Base-by-base conservation (phyloP, 164 flowering plant species). In the Macadamia integrifolia region DNA sequence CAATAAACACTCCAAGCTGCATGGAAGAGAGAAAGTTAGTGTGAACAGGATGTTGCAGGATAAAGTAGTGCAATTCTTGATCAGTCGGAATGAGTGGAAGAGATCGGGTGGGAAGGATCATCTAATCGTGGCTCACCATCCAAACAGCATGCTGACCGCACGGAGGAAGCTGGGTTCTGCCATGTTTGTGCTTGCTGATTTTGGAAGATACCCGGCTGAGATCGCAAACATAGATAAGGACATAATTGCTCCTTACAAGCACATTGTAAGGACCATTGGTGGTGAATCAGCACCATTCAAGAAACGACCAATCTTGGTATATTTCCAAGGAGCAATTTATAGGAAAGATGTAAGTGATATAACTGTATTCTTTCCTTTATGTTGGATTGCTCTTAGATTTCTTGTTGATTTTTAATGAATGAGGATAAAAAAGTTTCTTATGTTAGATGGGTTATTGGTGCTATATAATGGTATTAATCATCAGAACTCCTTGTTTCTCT, bases 111-210 rank as follows among this genome's bases (percentile, higher is more conserved):
- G 98, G 61, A 83, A 76, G 75, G 76, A 95, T 75, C 99, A 95
- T 74, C 7, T 92, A 23, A 84, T 94, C 32, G 77, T 94, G 13
- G 97, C 97, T 6, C 99, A 94, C 69, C 99, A 94, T 80, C 99
- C 99, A 18, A 94, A 92, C 71, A 94, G 98, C 75, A 76, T 92
- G 90, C 74, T 88, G 69, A 71, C 71, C 68, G 90, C 86, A 29
- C 84, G 97, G 75, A 75, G 60, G 60, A 81, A 82, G 67, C 78
- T 92, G 58, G 87, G 89, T 31, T 80, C 93, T 31, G 92, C 97
- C 14, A 89, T 80, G 83, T 87, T 92, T 80, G 83, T 92, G 66
- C 93, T 95, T 76, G 92, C 98, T 9, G 99, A 95, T 80, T 95
- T 95, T 71, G 99, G 99, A 42, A 84, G 99, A 67, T 92, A 88